Evolutionary conservation across 495 filamentous ascomycete genomes (phyloP), one percentile per base, ranked within the genome.

Genomic region (Talaromyces borbonicus): DNA sequence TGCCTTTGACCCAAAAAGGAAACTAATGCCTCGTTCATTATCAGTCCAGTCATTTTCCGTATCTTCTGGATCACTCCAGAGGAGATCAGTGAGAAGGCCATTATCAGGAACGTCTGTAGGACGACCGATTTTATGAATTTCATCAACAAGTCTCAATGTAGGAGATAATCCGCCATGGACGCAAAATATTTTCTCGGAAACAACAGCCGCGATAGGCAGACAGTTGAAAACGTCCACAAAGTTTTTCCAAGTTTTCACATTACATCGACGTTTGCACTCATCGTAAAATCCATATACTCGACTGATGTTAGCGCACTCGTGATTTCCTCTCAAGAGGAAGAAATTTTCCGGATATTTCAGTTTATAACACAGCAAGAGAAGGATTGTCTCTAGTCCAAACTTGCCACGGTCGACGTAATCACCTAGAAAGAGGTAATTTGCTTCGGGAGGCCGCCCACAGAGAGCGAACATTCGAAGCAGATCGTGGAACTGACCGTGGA

Each of bases 201-300:
- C 93, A 53, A 95, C 97, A 11, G 93, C 77, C 24, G 92, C 92
- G 54, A 99, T 96, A 0, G 93, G 92, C 12, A 99, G 78, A 20
- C 80, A 85, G 61, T 99, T 97, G 72, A 99, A 99, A n/a, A 87
- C 93, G 60, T 99, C 92, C 37, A 97, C 78, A 59, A 99, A 99
- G 0, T 85, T 90, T 73, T 97, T 99, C 92, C 92, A 99, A 43
- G 95, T 79, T 69, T 99, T 97, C 60, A 97, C 84, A 60, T 94
- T 97, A 69, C 87, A 95, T 48, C 92, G 75, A 52, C 92, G 78
- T 66, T 99, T 99, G 74, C 92, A 99, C 55, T 99, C 92, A 57
- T 99, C 92, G 69, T 99, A 99, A 63, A 99, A 99, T 8, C 92
- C 92, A 61, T 99, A 97, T 19, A 99, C 92, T 29, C 92, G 77